Percentiles rank a stretch among this genome's conserved stretches.
Evolutionary conservation across 2,329 filamentous ascomycete genomes (phyloP).

Genomic region (Sarocladium oryzae): DNA sequence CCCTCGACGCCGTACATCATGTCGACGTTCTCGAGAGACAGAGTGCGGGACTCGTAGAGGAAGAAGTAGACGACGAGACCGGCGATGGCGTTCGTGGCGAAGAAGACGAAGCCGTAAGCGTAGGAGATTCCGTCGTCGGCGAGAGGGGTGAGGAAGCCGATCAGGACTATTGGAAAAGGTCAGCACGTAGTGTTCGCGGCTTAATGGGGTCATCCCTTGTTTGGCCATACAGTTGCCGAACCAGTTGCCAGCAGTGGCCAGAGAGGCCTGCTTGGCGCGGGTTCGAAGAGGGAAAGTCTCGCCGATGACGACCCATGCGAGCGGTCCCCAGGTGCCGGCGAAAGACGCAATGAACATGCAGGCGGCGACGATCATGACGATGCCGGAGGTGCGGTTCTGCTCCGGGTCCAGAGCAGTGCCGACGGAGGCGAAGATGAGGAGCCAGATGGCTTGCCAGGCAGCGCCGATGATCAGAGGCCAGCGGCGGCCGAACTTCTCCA

Average conservation of each 20-base stretch:
- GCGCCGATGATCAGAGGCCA: constrained; percentile 60
- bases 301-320: constrained; percentile 61
- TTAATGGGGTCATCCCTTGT: too few relatives aligned
- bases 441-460: constrained; percentile 60
- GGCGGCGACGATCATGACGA: constrained; percentile 65
- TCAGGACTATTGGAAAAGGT: constrained; percentile 48
- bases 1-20: constrained; percentile 56
- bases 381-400: constrained; percentile 43
- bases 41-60: constrained; percentile 57
- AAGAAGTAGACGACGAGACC: constrained; percentile 61
- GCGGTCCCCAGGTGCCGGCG: constrained; percentile 62
- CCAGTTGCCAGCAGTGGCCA: constrained; percentile 51
- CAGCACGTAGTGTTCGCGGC: too few relatives aligned
- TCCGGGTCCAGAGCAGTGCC: constrained; percentile 39
- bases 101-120: constrained; percentile 60
- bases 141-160: constrained; percentile 63
- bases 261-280: constrained; percentile 46
- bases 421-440: constrained; percentile 57
- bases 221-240: constrained; percentile 47
- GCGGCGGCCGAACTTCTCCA: constrained; percentile 63
- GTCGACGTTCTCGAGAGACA: constrained; percentile 66
- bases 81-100: constrained; percentile 52
- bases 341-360: constrained; percentile 72
- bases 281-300: constrained; percentile 58
- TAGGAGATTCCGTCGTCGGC: constrained; percentile 57